Evolutionary conservation across 202 grass and related monocot species (phyloP), one percentile per base, ranked within the genome.

Genomic region (Tripidium arundinaceum): DNA sequence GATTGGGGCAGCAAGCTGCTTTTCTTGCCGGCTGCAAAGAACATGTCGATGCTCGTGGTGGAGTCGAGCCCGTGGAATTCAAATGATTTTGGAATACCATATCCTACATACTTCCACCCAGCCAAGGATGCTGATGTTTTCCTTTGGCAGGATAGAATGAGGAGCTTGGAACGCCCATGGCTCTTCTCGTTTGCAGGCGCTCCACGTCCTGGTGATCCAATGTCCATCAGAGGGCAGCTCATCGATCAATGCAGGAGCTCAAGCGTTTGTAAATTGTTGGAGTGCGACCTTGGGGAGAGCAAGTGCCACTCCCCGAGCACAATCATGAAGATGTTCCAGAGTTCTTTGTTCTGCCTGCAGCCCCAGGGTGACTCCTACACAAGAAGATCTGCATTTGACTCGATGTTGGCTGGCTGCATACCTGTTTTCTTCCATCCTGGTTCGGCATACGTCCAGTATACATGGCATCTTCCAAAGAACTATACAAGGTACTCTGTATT

Each of bases 391-490:
- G 91, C 94, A 66, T 97, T 97, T 16, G 94, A 97, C 70, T 97
- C 94, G 1, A n/a, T n/a, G n/a, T n/a, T n/a, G n/a, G n/a, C n/a
- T n/a, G n/a, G n/a, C n/a, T n/a, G n/a, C n/a, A n/a, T 97, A 76
- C 94, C 94, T 49, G 94, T 97, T 84, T 94, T 97, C 89, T 97
- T 97, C 72, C 94, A 97, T 85, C 94, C 94, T 6, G 94, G 94
- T 65, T 97, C 94, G 46, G 94, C 94, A 0, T 97, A 93, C 25
- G 85, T 88, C 62, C 94, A 97, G 42, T 94, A 94, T 83, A 94
- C 86, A 29, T 94, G 94, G 94, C 94, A 98, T 80, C 87, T 98
- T 71, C 94, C 91, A 3, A 92, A 89, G 84, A 98, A 98, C 70
- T 98, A 90, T 43, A 90, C 94, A 8, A 85, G 73, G 12, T 98